These are phyloP conservation scores for Musa itinerans DNA, from an alignment of 176 grass and related monocot genomes.

Conservation along the genomic window DNA sequence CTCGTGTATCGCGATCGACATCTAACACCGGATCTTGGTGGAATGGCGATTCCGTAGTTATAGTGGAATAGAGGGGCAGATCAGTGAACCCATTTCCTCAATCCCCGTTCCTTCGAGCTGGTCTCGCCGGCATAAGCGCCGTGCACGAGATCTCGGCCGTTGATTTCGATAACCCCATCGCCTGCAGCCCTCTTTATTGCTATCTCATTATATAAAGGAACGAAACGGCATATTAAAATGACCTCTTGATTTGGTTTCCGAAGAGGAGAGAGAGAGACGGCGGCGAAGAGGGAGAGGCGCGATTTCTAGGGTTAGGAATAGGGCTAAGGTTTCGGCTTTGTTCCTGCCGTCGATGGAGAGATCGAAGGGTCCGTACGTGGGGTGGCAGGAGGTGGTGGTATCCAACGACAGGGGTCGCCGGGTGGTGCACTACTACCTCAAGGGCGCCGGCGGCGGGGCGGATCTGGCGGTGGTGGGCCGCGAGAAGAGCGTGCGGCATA, in stretches of 20 bases:
- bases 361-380: constrained; percentile 40
- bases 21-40: neutral
- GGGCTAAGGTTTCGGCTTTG: constrained; percentile 30
- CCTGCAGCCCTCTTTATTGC: neutral
- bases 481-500: constrained; percentile 86
- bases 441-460: constrained; percentile 26
- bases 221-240: neutral
- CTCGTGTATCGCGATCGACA: neutral
- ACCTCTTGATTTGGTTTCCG: neutral
- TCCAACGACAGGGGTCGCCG: constrained; percentile 77
- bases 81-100: neutral
- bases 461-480: constrained; percentile 79
- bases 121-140: neutral
- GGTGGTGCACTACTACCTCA: constrained; percentile 91
- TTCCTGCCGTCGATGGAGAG: constrained; percentile 26
- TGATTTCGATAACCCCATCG: neutral
- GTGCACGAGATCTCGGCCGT: constrained; percentile 14
- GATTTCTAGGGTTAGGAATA: constrained; percentile 19
- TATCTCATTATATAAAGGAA: neutral
- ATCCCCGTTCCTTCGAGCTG: neutral
- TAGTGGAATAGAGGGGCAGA: neutral
- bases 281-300: neutral
- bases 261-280: neutral
- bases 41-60: neutral
- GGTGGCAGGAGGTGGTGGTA: constrained; percentile 91